These are phyloP conservation scores for Ustilaginoidea virens DNA, from an alignment of 2,329 filamentous ascomycete genomes.

Conservation along the genomic window DNA sequence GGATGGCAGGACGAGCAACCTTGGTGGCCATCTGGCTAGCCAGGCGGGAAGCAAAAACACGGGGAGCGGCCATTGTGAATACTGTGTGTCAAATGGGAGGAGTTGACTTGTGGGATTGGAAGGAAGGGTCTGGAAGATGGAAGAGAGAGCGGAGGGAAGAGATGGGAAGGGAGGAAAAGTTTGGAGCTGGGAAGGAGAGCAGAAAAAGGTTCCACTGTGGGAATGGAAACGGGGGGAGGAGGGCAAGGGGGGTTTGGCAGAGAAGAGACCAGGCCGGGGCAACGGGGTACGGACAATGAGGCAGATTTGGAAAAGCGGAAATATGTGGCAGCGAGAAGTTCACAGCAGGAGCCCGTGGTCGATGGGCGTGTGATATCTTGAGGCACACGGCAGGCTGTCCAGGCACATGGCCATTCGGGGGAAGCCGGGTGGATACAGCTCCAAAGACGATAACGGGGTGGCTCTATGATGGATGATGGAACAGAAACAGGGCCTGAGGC, in stretches of 20 bases:
- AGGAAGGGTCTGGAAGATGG: slow-evolving; percentile 19
- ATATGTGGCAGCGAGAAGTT: slow-evolving; percentile 16
- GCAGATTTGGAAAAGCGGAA: slow-evolving; percentile 4
- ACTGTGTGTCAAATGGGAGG: slow-evolving; percentile 25
- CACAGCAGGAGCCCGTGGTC: slow-evolving; percentile 8
- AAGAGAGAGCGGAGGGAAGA: slow-evolving; percentile 18
- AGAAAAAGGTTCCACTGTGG: slow-evolving; percentile 19
- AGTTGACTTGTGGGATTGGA: slow-evolving; percentile 17
- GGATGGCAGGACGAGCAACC: slow-evolving; percentile 63
- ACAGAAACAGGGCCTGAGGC: slow-evolving; percentile 15
- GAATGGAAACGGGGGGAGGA: slow-evolving; percentile 7
- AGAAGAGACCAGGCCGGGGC: slow-evolving; percentile 21
- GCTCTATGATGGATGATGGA: slow-evolving; percentile 7
- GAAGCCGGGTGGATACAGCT: slow-evolving; percentile 19
- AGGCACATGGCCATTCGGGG: slow-evolving; percentile 16
- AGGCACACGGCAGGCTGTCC: slow-evolving; percentile 4
- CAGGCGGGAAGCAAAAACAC: slow-evolving; percentile 65
- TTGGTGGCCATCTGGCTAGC: slow-evolving; percentile 62
- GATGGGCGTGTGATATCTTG: slow-evolving; percentile 15
- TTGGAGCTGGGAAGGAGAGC: slow-evolving; percentile 19
- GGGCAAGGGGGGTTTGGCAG: slow-evolving; percentile 14
- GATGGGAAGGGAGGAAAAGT: slow-evolving; percentile 25
- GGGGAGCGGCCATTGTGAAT: slow-evolving; percentile 68
- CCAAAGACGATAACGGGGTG: slow-evolving; percentile 10
- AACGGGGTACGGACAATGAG: slow-evolving; percentile 17